These are phyloP conservation scores for Verbena officinalis DNA, from an alignment of 257 asterid species.

Conservation along the genomic window DNA sequence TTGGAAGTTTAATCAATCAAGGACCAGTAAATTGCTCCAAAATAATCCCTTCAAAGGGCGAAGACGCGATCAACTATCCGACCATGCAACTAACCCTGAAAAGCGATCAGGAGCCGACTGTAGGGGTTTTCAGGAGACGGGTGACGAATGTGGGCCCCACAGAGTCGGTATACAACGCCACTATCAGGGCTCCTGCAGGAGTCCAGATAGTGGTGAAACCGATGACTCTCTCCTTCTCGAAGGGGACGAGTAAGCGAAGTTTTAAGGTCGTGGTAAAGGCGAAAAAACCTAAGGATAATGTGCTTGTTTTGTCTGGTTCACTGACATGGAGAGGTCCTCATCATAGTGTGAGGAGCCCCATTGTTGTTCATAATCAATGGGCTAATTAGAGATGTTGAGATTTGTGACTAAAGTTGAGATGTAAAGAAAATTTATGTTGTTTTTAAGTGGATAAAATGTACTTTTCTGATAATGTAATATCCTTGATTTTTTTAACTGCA, in stretches of 20 bases:
- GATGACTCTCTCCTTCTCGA: conserved; percentile 49
- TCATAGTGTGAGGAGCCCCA: conserved; percentile 64
- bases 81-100: conserved; percentile 71
- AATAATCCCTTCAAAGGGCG: conserved; percentile 61
- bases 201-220: conserved; percentile 69
- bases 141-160: conserved; percentile 78
- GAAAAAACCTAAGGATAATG: conserved; percentile 37
- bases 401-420: too few relatives aligned
- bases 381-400: conserved; percentile 26
- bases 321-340: conserved; percentile 64
- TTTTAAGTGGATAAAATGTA: too few relatives aligned
- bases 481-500: background rate
- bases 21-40: conserved; percentile 63
- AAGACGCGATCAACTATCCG: conserved; percentile 90
- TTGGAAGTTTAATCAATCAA: conserved; percentile 47
- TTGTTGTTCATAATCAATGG: conserved; percentile 58
- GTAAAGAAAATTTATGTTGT: too few relatives aligned
- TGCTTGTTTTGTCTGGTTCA: conserved; percentile 58
- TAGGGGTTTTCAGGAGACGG: conserved; percentile 62
- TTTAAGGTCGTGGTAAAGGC: conserved; percentile 84
- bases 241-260: conserved; percentile 49
- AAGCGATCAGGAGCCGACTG: conserved; percentile 51
- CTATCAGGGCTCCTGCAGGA: conserved; percentile 69
- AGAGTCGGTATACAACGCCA: conserved; percentile 58
- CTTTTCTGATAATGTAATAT: too few relatives aligned